Base-by-base conservation (phyloP, 148 eudicot species). In the Rhododendron mucronatum region DNA sequence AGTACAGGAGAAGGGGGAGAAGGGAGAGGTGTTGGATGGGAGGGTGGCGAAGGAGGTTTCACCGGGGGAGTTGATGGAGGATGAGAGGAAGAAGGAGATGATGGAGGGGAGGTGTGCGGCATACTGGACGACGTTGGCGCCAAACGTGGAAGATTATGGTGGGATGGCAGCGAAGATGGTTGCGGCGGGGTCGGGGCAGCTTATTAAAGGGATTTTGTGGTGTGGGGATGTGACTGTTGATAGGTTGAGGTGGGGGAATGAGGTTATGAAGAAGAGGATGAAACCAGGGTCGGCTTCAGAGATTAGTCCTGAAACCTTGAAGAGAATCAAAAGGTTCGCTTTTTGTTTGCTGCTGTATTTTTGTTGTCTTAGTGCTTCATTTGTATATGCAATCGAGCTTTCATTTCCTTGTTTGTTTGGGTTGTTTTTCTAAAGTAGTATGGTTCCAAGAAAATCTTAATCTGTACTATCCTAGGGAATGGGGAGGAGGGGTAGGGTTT, bases 101-200 rank as follows among this genome's bases (percentile, higher is more conserved):
- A 92, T 94, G 94, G 97, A 95, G 93, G 88, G 91, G 85, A 90
- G 87, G 80, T 94, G 98, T 10, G 94, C 91, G 2, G 98, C 96
- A 35, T 97, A 97, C 86, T 97, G 99, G 99, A 95, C 98, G 1
- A 97, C 99, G 0, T 86, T 97, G 90, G 99, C 98, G 0, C 99
- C 99, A 0, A 97, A 97, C 86, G 99, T 97, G 80, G 99, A 95
- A 90, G 99, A 97, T 67, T 97, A 95, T 33, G 94, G 98, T 86
- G 93, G 96, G 33, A 87, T 82, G 4, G 95, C 95, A 0, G 98
- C 99, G 0, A 95, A 90, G 89, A 30, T 95, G 75, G 91, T 97
- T 78, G 99, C 99, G 0, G 13, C 88, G 0, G 98, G 99, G 59
- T 95, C 99, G 2, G 98, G 98, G 83, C 94, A 93, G 82, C 65